Base-by-base conservation (phyloP, 2,329 filamentous ascomycete genomes). In the Trichoderma sp. region DNA sequence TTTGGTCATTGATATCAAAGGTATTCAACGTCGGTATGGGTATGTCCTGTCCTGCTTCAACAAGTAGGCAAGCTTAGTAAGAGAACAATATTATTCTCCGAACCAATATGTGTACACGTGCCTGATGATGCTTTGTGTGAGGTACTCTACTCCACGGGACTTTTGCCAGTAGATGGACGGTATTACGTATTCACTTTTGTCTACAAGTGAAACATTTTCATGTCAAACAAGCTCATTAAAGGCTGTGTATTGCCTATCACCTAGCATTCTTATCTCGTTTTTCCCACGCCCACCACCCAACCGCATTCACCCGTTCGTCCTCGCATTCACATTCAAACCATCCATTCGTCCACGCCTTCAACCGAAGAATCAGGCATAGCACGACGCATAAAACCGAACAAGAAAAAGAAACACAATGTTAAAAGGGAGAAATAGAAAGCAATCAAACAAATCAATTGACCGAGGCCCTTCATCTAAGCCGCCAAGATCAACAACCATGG, bases 11-110 rank as follows among this genome's bases (percentile, higher is more conserved):
- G 34, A 30, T 51, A 34, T 61, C 32, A 63, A 51, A 56, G 26
- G 64, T 60, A 74, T 71, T 76, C 74, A 74, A 74, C 71, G 71
- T 75, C 66, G 61, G 71, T 60, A 66, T 62, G 36, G 58, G 39
- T 58, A 60, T 51, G 64, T 58, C 53, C 24, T 28, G 36, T 61
- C 60, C 66, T 67, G 73, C 73, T 74, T 74, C 73, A 74, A 74
- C 72, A 74, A 73, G 72, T 73, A 32, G 71, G 57, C 34, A 34
- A 62, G 15, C 18, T 34, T 39, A 65, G 43, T n/a, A 36, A 71
- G 57, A 70, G 24, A 64, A 30, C 18, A 47, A 34, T 14, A 62
- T n/a, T 34, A 15, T 64, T 71, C 28, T 66, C 30, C 47, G 18
- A 58, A 68, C 24, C 11, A 21, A n/a, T 39, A 4, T 32, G 2